These are phyloP conservation scores for Mangifera indica DNA, from an alignment of 345 rosid species.

Conservation along the genomic window DNA sequence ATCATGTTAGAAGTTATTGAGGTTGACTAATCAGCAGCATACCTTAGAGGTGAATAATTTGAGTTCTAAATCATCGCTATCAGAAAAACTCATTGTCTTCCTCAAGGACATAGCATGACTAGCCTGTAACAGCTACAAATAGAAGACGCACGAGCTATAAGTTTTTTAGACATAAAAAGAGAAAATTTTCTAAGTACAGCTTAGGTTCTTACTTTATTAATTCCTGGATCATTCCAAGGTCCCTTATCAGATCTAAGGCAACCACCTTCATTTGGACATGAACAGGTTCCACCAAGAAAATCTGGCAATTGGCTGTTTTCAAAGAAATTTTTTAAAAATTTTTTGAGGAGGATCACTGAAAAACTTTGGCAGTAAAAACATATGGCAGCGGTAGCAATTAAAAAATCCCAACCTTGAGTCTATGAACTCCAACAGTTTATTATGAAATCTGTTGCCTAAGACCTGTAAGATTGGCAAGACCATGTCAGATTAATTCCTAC, in stretches of 20 bases:
- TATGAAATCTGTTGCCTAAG: constrained; percentile 70
- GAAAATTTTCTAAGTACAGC: constrained; percentile 5
- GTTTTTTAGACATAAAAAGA: constrained; percentile 14
- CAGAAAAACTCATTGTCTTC: constrained; percentile 47
- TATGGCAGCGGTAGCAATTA: constrained; percentile 9
- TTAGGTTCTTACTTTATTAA: constrained; percentile 67
- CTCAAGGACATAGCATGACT: constrained; percentile 56
- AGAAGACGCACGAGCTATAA: constrained; percentile 8
- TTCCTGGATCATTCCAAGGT: constrained; percentile 84
- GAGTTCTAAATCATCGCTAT: constrained; percentile 54
- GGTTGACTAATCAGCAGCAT: constrained; percentile 20
- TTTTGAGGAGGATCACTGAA: constrained; percentile 12
- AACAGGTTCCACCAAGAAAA: constrained; percentile 91
- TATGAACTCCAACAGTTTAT: constrained; percentile 71
- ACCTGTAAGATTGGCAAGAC: constrained; percentile 52
- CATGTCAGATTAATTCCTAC: constrained; percentile 24
- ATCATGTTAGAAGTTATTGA: constrained; percentile 19
- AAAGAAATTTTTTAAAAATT: constrained; percentile 18
- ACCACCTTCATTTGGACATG: constrained; percentile 76
- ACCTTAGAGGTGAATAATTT: constrained; percentile 56
- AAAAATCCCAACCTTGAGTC: constrained; percentile 62
- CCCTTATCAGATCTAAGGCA: constrained; percentile 84
- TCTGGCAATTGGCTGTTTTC: constrained; percentile 84
- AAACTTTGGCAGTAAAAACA: not conserved
- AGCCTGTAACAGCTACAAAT: constrained; percentile 54